phyloP scores from a whole-genome alignment of 371 early-diverging fungal genomes.

The Amoeboradix gromovi region DNA sequence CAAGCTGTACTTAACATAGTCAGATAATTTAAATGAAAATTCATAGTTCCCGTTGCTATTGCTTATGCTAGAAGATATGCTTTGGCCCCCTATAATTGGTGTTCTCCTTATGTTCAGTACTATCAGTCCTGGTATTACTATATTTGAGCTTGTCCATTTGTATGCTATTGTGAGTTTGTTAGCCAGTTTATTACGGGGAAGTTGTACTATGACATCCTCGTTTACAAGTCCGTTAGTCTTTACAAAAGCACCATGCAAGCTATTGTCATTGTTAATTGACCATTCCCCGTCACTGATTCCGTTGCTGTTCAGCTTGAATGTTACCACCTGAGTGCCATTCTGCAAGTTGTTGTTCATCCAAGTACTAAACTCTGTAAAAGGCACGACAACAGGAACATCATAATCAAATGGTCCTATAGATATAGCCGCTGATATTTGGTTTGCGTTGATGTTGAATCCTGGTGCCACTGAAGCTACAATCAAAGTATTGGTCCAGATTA shows the following conservation, averaged over 20 bases:
- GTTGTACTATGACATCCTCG: neutral
- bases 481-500: neutral
- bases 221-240: neutral
- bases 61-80: neutral
- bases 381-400: neutral
- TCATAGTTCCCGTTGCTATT: neutral
- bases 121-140: neutral
- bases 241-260: neutral
- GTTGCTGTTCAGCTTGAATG: neutral
- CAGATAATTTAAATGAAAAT: neutral
- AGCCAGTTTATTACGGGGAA: neutral
- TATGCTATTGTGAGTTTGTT: neutral
- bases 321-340: neutral
- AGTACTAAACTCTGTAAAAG: neutral
- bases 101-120: neutral
- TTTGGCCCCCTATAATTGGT: neutral
- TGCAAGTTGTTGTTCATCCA: neutral
- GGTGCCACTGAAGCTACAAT: neutral
- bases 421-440: too few relatives aligned
- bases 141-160: too few relatives aligned
- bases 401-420: neutral
- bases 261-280: neutral
- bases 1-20: neutral
- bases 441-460: too few relatives aligned
- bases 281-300: neutral